Evolutionary conservation across 1,284 basidiomycete species (phyloP).

Genomic region (Tremellales sp.): DNA sequence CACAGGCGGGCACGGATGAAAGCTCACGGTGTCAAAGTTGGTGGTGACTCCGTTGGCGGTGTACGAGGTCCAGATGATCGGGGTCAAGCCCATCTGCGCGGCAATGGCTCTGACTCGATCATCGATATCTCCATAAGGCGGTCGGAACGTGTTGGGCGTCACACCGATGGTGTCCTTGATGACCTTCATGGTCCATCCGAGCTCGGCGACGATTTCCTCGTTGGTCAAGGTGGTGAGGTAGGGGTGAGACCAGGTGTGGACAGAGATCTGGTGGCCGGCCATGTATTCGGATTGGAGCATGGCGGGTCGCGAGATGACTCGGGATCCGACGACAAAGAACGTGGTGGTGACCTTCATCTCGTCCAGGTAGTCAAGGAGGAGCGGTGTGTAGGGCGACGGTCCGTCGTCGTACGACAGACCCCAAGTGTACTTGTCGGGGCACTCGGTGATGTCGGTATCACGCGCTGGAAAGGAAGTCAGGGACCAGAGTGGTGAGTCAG

Average conservation of each 20-base stretch:
- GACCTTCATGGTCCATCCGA: constrained; percentile 84
- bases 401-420: constrained; percentile 53
- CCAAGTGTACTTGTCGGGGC: constrained; percentile 75
- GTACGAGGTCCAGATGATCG: constrained; percentile 46
- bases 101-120: constrained; percentile 84
- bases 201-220: constrained; percentile 83
- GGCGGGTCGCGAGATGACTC: constrained; percentile 72
- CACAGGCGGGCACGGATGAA: background rate
- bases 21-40: constrained; percentile 71
- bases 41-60: constrained; percentile 35
- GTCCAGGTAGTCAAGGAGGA: constrained; percentile 50
- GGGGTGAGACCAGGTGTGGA: constrained; percentile 39
- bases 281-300: constrained; percentile 82
- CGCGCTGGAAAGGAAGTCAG: constrained; percentile 48
- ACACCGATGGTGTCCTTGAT: constrained; percentile 80
- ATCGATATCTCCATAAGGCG: constrained; percentile 62
- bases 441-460: constrained; percentile 66
- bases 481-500: background rate
- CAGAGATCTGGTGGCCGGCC: constrained; percentile 67
- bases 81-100: constrained; percentile 45
- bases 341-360: constrained; percentile 68
- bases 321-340: constrained; percentile 90
- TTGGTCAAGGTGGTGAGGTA: constrained; percentile 70
- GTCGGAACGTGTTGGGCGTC: constrained; percentile 72
- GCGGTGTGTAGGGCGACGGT: constrained; percentile 75